Evolutionary conservation across 352 stramenopile species (phyloP).

Genomic region (Pythium apleroticum): DNA sequence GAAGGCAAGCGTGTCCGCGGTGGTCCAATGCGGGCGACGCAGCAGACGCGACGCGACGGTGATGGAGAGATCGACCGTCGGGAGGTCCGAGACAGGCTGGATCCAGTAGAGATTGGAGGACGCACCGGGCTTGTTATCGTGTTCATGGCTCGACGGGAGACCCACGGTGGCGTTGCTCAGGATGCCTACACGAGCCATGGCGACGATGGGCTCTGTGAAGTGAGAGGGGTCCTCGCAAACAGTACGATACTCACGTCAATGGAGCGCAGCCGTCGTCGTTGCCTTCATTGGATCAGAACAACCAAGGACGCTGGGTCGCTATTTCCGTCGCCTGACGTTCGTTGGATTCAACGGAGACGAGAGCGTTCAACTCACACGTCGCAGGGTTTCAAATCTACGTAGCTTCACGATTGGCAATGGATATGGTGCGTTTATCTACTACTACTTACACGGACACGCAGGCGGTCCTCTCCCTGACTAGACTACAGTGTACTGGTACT

Average conservation of each 20-base stretch:
- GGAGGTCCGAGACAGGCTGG: constrained; percentile 4
- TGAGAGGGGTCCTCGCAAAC: background rate
- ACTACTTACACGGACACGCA: background rate
- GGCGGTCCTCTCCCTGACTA: background rate
- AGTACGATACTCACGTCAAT: too few species aligned
- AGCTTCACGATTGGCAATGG: background rate
- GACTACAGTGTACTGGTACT: background rate
- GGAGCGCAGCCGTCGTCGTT: background rate
- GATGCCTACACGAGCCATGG: background rate
- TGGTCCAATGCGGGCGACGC: background rate
- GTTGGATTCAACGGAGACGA: background rate
- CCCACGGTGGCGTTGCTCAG: background rate
- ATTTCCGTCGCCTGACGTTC: background rate
- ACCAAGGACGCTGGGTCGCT: background rate
- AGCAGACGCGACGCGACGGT: constrained; percentile 1
- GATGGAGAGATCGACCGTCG: constrained; percentile 12
- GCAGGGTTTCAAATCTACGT: background rate
- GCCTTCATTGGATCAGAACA: background rate
- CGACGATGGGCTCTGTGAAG: background rate
- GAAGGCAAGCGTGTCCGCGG: background rate
- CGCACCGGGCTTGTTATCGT: background rate
- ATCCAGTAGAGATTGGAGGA: constrained; percentile 13
- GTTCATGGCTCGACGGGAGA: background rate
- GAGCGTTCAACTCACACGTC: background rate
- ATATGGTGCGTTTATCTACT: background rate